Percentiles rank a stretch among this genome's conserved stretches.
These are phyloP conservation scores for Mycena floridula DNA, from an alignment of 768 basidiomycete genomes.

Conservation along the genomic window DNA sequence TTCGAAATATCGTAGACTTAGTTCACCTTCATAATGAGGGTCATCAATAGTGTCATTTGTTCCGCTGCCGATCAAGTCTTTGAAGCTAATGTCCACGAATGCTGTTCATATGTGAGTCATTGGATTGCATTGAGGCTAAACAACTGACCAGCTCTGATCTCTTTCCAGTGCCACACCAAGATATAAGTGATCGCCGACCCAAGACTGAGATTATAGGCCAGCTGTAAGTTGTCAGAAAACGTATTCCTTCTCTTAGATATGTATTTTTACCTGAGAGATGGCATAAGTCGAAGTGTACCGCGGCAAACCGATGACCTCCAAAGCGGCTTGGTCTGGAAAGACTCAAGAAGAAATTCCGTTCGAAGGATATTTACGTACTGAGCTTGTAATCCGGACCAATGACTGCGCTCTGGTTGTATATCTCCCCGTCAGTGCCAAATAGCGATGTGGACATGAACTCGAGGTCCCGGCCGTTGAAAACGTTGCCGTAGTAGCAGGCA, in stretches of 20 bases:
- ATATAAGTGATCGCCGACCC: conserved; percentile 45
- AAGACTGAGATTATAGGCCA: conserved; percentile 45
- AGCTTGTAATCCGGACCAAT: conserved; percentile 31
- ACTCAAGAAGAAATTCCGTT: no score
- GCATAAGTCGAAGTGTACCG: conserved; percentile 43
- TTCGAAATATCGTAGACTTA: background rate
- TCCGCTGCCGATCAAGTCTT: conserved; percentile 30
- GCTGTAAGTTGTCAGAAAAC: no score
- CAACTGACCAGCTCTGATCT: conserved; percentile 33
- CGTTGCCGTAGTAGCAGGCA: conserved; percentile 34
- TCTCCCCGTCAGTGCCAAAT: conserved; percentile 27
- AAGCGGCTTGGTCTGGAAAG: no score
- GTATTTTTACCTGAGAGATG: no score
- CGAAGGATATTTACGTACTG: no score
- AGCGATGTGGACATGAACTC: conserved; percentile 43
- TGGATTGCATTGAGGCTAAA: background rate
- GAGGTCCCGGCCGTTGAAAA: conserved; percentile 39
- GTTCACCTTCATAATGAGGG: conserved; percentile 39
- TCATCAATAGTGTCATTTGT: conserved; percentile 36
- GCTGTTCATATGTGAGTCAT: conserved; percentile 17
- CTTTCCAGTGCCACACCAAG: conserved; percentile 46
- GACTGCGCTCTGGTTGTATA: conserved; percentile 37
- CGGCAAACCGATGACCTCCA: conserved; percentile 17
- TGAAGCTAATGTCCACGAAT: conserved; percentile 24
- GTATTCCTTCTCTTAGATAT: no score